phyloP scores from a whole-genome alignment of 225 moss, liverwort and hornwort genomes.

The Neckera pumila region DNA sequence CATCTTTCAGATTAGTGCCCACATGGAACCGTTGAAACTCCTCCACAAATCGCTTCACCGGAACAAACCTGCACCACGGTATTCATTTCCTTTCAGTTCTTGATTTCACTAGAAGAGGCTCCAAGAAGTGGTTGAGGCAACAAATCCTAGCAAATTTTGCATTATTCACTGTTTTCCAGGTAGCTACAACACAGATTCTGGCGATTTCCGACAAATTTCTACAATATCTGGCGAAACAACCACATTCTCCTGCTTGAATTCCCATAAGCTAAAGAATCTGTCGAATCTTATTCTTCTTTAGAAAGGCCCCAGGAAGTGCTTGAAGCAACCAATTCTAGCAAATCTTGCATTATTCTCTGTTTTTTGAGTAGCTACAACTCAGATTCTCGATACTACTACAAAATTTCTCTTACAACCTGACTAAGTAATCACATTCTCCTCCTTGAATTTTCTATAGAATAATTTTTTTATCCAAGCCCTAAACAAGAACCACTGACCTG shows the following conservation, averaged over 20 bases:
- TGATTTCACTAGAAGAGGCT: background rate
- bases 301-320: background rate
- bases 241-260: background rate
- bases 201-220: background rate
- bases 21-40: conserved; percentile 32
- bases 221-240: background rate
- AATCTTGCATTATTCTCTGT: background rate
- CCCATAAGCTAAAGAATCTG: too few relatives aligned
- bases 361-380: background rate
- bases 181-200: background rate
- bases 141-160: background rate
- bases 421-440: background rate
- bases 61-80: conserved; percentile 20
- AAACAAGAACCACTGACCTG: background rate
- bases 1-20: conserved; percentile 32
- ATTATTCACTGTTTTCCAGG: background rate
- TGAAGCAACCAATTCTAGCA: background rate
- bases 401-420: too few relatives aligned
- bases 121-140: background rate
- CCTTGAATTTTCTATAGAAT: background rate
- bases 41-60: conserved; percentile 54
- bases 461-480: too few relatives aligned
- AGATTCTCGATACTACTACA: too few relatives aligned
- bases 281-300: too few relatives aligned
- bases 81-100: background rate